Percentiles rank a stretch among this genome's conserved stretches.
Conservation (phyloP, 495 filamentous ascomycete genomes). For the Xylona heveae region DNA sequence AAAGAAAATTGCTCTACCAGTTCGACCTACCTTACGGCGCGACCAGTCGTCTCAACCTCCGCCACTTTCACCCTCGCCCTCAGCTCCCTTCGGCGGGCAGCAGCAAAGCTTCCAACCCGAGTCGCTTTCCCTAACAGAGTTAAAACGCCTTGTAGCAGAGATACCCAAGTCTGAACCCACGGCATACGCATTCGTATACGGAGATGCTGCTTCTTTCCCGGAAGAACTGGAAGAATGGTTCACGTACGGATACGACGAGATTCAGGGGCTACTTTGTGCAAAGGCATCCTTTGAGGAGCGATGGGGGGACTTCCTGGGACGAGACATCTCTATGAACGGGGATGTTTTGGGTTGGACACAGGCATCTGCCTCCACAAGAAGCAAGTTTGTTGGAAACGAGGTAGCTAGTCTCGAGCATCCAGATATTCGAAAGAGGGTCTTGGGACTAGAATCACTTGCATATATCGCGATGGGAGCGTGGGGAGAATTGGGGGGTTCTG, state of each 20-base stretch:
- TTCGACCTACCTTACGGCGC: conserved; percentile 31
- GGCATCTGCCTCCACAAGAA: conserved; percentile 14
- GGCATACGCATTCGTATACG: conserved; percentile 86
- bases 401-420: conserved; percentile 6
- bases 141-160: conserved; percentile 59
- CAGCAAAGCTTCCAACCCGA: conserved; percentile 34
- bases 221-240: conserved; percentile 98
- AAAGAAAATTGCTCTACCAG: conserved; percentile 9
- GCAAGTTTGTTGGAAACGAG: conserved; percentile 12
- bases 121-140: conserved; percentile 64
- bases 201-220: conserved; percentile 55
- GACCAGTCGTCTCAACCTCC: conserved; percentile 25
- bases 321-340: conserved; percentile 6
- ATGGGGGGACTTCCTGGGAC: conserved; percentile 27
- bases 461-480: conserved; percentile 5
- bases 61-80: conserved; percentile 34
- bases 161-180: conserved; percentile 57
- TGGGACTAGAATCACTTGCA: conserved; percentile 1
- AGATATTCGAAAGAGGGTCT: background rate
- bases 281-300: conserved; percentile 49
- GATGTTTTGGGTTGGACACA: conserved; percentile 27
- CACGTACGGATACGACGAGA: conserved; percentile 61
- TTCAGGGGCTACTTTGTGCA: conserved; percentile 39
- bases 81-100: conserved; percentile 31
- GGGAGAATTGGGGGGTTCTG: conserved; percentile 4